phyloP scores from a whole-genome alignment of 495 filamentous ascomycete genomes.

The Cairneyella variabilis region DNA sequence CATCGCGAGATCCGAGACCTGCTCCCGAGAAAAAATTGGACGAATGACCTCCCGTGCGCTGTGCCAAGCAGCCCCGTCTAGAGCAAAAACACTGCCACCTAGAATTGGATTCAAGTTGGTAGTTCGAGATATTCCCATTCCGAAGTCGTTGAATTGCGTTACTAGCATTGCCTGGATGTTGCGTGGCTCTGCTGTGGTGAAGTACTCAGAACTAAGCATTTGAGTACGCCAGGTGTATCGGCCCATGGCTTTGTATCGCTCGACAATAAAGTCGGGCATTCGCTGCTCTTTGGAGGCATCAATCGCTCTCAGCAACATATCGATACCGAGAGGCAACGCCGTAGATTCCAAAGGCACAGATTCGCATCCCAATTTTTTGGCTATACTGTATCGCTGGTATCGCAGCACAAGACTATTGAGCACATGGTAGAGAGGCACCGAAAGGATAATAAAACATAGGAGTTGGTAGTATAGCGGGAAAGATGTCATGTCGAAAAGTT shows the following conservation, averaged over 20 bases:
- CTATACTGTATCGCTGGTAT: not conserved
- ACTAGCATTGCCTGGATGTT: conserved; percentile 60
- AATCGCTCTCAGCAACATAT: not conserved
- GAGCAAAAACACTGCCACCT: conserved; percentile 65
- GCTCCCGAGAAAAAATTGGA: conserved; percentile 31
- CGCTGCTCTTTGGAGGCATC: not conserved
- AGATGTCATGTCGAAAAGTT: too few species aligned
- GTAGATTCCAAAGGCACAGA: not conserved
- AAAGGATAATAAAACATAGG: too few species aligned
- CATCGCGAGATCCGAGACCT: conserved; percentile 38
- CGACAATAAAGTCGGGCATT: not conserved
- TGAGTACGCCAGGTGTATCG: too few species aligned
- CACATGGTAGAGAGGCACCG: not conserved
- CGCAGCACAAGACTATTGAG: not conserved
- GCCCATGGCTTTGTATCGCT: too few species aligned
- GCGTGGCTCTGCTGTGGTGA: not conserved
- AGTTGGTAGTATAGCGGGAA: too few species aligned
- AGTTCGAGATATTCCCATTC: conserved; percentile 43
- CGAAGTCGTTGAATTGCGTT: conserved; percentile 58
- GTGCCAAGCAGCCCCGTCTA: conserved; percentile 58
- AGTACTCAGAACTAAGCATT: not conserved
- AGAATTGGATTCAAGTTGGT: conserved; percentile 49
- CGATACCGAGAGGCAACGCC: not conserved
- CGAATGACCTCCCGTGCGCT: conserved; percentile 37
- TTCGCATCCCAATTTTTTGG: not conserved